phyloP scores from a whole-genome alignment of 192 early-diverging fungal genomes.

The Phlyctochytrium planicorne region DNA sequence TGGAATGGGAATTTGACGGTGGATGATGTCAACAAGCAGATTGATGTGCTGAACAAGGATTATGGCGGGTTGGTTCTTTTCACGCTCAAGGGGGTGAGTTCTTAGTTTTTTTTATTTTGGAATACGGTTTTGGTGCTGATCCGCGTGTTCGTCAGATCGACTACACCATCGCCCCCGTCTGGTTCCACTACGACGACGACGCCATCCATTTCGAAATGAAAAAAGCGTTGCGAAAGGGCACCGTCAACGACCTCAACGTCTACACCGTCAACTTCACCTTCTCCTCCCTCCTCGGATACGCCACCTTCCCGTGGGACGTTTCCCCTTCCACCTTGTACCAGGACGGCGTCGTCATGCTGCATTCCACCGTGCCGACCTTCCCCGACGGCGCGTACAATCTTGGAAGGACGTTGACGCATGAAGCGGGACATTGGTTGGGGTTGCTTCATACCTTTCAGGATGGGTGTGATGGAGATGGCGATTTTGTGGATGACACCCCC shows the following conservation, averaged over 20 bases:
- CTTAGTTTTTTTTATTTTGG: too few relatives aligned
- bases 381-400: slow-evolving; percentile 16
- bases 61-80: neutral
- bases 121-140: too few relatives aligned
- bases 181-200: neutral
- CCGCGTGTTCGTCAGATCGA: neutral
- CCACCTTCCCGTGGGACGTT: slow-evolving; percentile 17
- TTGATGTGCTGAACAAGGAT: neutral
- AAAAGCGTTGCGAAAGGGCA: neutral
- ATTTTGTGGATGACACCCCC: neutral
- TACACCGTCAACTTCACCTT: neutral
- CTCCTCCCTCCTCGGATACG: slow-evolving; percentile 5
- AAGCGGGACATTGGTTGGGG: slow-evolving; percentile 28
- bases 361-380: slow-evolving; percentile 17
- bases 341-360: slow-evolving; percentile 23
- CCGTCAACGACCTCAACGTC: neutral
- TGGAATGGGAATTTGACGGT: neutral
- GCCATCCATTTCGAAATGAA: neutral
- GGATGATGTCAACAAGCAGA: neutral
- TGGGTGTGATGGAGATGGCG: neutral
- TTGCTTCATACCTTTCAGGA: slow-evolving; percentile 1
- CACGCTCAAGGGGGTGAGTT: too few relatives aligned
- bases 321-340: neutral
- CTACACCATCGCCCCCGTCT: neutral
- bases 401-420: slow-evolving; percentile 7